Evolutionary conservation across 306 rosid genomes (phyloP).

Genomic region (Malus fusca): DNA sequence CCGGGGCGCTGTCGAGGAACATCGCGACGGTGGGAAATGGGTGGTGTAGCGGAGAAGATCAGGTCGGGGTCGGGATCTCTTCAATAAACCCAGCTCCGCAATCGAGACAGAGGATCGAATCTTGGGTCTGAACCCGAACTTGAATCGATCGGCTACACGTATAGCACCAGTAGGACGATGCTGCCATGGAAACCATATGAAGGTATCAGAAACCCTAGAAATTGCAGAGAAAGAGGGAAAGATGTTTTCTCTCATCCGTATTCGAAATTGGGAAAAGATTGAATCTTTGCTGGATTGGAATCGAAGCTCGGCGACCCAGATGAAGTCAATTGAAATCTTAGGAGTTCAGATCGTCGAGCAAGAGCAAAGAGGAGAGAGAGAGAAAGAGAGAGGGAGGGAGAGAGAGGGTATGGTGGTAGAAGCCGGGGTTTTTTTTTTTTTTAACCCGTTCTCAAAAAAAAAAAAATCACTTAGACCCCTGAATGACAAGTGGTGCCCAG

Average conservation of each 20-base stretch:
- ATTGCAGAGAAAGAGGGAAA: not conserved
- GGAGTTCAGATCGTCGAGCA: not conserved
- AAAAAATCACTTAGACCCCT: too few species aligned
- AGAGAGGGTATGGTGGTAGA: too few species aligned
- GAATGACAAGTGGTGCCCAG: too few species aligned
- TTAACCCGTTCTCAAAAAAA: too few species aligned
- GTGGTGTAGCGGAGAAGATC: conserved; percentile 27
- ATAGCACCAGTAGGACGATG: conserved; percentile 56
- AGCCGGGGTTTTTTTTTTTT: too few species aligned
- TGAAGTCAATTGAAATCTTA: not conserved
- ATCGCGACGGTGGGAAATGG: conserved; percentile 55
- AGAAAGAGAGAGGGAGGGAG: not conserved
- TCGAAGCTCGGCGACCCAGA: not conserved
- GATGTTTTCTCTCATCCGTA: not conserved
- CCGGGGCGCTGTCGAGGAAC: conserved; percentile 25
- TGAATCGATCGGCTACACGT: conserved; percentile 41
- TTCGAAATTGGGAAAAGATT: not conserved
- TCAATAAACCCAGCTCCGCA: conserved; percentile 50
- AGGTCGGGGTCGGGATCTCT: conserved; percentile 44
- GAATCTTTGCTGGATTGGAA: not conserved
- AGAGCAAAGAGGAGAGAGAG: not conserved
- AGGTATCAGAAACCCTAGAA: not conserved
- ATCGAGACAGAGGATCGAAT: conserved; percentile 39
- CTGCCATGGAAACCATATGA: conserved; percentile 34
- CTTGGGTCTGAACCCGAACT: conserved; percentile 32